Conservation (phyloP, 2,329 filamentous ascomycete genomes). For the Phaeosphaeriaceae sp. region DNA sequence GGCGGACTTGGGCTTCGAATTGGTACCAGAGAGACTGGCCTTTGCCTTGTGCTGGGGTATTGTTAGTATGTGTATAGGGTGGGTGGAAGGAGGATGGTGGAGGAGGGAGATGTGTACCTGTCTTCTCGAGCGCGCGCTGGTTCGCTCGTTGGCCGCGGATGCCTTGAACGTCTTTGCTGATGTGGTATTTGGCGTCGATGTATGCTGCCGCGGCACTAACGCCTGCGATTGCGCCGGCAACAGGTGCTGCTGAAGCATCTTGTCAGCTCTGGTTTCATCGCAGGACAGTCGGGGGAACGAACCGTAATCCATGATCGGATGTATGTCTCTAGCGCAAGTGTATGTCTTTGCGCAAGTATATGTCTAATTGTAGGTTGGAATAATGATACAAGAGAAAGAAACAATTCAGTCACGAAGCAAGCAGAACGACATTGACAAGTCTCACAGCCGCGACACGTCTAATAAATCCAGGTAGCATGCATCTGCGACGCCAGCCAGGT, state of each 20-base stretch:
- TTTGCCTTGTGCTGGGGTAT: conserved; percentile 48
- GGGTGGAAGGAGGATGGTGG: background rate
- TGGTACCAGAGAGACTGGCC: conserved; percentile 69
- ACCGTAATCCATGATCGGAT: conserved; percentile 6
- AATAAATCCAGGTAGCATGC: conserved; percentile 11
- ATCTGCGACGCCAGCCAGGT: conserved; percentile 27
- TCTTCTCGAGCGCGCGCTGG: conserved; percentile 56
- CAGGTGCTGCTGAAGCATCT: conserved; percentile 27
- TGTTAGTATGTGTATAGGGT: background rate
- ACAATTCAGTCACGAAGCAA: background rate
- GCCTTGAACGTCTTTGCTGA: conserved; percentile 65
- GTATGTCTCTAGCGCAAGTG: background rate
- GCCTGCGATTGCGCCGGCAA: conserved; percentile 45
- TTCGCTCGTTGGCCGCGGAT: conserved; percentile 55
- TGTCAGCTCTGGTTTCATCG: conserved; percentile 9
- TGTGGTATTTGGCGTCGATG: conserved; percentile 72
- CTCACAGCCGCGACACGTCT: conserved; percentile 9
- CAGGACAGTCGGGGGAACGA: conserved; percentile 3
- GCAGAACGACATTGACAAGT: background rate
- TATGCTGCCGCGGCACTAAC: conserved; percentile 61
- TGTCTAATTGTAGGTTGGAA: background rate
- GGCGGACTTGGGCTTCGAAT: conserved; percentile 64
- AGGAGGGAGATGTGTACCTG: conserved; percentile 47
- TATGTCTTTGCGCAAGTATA: no score
- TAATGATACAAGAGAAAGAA: background rate